Base-by-base conservation (phyloP, 129 eudicot species). In the Rutidosis leptorrhynchoides region DNA sequence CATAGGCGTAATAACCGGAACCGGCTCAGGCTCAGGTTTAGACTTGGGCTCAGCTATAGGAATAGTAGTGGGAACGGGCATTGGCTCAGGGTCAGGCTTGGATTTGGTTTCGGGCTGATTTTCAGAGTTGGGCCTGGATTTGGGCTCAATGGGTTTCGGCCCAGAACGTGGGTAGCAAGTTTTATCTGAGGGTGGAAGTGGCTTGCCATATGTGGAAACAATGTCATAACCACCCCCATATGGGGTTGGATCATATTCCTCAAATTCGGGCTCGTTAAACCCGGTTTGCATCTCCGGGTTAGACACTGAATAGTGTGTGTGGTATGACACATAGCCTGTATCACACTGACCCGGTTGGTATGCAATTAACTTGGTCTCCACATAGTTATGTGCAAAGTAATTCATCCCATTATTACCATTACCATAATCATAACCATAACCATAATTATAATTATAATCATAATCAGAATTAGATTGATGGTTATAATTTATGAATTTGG, bases 201-300 rank as follows among this genome's bases (percentile, higher is more conserved):
- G 91, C 67, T 78, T 82, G 12, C 98, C 96, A 33, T 92, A 92
- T 0, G 80, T 82, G 0, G 45, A 20, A 33, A 71, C 32, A 5
- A 62, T 74, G 70, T 88, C 95, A 64, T 85, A 92, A 25, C 98
- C 98, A 54, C 95, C 98, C 26, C 70, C 89, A 71, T 83, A 92
- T 33, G 96, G 96, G 7, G 90, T 82, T 8, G 96, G 84, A 79
- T 92, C 90, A 62, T 85, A 85, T 42, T 88, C 95, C 24, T 77
- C 95, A 67, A 74, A 81, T 5, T 83, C 86, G 0, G 81, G 77
- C 17, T 77, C 88, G 54, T 60, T 75, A 69, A 80, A 73, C 11
- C 67, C 71, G 2, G 22, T 16, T 7, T 65, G 40, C 20, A 8
- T 61, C 60, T 51, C 27, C 19, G 90, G 69, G 62, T 81, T 49